Evolutionary conservation across 306 rosid species (phyloP), one percentile per base, ranked within the genome.

Genomic region (Aeschynomene evenia): DNA sequence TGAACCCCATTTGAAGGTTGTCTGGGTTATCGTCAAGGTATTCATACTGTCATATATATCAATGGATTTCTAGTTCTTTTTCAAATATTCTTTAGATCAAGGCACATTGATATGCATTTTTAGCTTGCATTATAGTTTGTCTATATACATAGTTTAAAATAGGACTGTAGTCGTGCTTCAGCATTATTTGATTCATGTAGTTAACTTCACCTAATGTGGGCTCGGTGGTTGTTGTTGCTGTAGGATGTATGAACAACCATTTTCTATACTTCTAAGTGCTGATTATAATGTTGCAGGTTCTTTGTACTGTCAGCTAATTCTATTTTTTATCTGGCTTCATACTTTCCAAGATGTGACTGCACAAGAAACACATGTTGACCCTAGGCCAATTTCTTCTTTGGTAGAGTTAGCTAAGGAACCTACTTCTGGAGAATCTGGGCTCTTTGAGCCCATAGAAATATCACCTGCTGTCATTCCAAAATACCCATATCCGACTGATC

Each of bases 401-500:
- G 52, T 70, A 63, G 88, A 79, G 78, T 85, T 83, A 70, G 92
- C 94, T 49, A 82, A 76, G 76, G 86, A 89, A 60, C 99, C 97
- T 20, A 26, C 74, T 66, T 74, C 73, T 36, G 96, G 75, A 21
- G 75, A 66, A 23, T 58, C 78, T 40, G 82, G 79, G 67, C 80
- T 85, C 80, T 91, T 91, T 70, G 97, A 91, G 24, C 99, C 99
- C 66, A 84, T 89, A 76, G 91, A 89, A 64, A 95, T 95, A 84
- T 95, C 99, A 26, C 99, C 97, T 69, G 87, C 96, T 54, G 91
- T 91, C 70, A 81, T 91, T 57, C 99, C 99, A 18, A 85, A 87
- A 51, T 63, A 84, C 56, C 96, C 97, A 40, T 65, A 73, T 80
- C 92, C 95, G 64, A 77, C 58, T 13, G 87, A 81, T 58, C 65